Conservation (phyloP, 2,329 filamentous ascomycete genomes). For the Xylaria sp. region DNA sequence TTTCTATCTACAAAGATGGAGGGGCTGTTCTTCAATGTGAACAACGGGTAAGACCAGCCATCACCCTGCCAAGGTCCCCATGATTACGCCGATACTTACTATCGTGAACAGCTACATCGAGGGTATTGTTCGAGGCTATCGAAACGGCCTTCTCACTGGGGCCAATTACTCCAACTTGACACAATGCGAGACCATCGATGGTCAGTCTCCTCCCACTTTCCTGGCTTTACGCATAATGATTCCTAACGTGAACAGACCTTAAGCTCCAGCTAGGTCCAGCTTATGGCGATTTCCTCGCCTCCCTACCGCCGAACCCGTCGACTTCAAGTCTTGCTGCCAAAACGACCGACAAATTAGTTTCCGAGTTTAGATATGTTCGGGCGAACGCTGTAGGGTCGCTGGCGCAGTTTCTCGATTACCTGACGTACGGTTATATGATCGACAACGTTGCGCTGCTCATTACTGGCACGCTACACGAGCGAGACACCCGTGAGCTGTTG, state of each 20-base stretch:
- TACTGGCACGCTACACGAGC: slow-evolving; percentile 95
- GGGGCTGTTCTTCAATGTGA: slow-evolving; percentile 92
- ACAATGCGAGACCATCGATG: slow-evolving; percentile 97
- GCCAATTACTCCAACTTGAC: slow-evolving; percentile 94
- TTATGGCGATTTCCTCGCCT: slow-evolving; percentile 95
- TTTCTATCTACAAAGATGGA: slow-evolving; percentile 67
- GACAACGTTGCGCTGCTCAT: slow-evolving; percentile 98
- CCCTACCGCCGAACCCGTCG: slow-evolving; percentile 93
- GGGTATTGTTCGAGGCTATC: slow-evolving; percentile 95
- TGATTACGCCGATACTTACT: slow-evolving; percentile 11
- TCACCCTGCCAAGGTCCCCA: slow-evolving; percentile 16
- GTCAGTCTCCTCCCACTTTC: slow-evolving; percentile 53
- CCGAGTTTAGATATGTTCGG: slow-evolving; percentile 95
- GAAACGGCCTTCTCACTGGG: slow-evolving; percentile 87
- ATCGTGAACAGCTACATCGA: slow-evolving; percentile 79
- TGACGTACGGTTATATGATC: slow-evolving; percentile 99
- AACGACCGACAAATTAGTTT: slow-evolving; percentile 96
- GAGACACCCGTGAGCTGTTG: slow-evolving; percentile 92
- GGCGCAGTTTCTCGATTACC: slow-evolving; percentile 94
- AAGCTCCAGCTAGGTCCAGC: slow-evolving; percentile 96
- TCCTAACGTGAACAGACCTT: slow-evolving; percentile 67
- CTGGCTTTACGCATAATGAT: not conserved
- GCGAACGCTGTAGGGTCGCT: slow-evolving; percentile 91
- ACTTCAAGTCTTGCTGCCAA: slow-evolving; percentile 93
- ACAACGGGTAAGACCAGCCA: slow-evolving; percentile 72